phyloP scores from a whole-genome alignment of 495 filamentous ascomycete genomes.

The Penicillium antarcticum region DNA sequence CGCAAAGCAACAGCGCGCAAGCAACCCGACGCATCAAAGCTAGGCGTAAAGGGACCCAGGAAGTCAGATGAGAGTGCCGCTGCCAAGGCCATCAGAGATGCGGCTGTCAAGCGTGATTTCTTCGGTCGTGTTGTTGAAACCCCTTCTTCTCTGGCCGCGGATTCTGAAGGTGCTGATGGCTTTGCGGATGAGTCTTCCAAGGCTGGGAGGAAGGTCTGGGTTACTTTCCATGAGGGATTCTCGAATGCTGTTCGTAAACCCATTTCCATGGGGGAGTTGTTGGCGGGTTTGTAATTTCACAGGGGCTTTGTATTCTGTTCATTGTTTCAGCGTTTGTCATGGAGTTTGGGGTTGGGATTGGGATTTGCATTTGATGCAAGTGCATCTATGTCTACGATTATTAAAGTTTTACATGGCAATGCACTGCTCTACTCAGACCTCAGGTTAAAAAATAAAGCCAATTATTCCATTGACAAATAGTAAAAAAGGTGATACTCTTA shows the following conservation, averaged over 20 bases:
- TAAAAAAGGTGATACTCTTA: no score
- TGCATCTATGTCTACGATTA: neutral
- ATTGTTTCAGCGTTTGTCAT: slow-evolving; percentile 4
- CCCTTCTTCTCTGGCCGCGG: slow-evolving; percentile 28
- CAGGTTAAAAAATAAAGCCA: no score
- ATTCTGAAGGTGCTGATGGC: slow-evolving; percentile 10
- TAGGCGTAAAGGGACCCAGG: slow-evolving; percentile 22
- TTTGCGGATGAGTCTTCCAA: slow-evolving; percentile 32
- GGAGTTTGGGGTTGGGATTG: neutral
- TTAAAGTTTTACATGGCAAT: neutral
- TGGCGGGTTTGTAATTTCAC: slow-evolving; percentile 44
- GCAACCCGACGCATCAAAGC: slow-evolving; percentile 50
- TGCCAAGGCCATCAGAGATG: slow-evolving; percentile 19
- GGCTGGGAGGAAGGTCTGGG: slow-evolving; percentile 70
- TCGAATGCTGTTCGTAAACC: slow-evolving; percentile 96
- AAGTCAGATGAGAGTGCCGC: slow-evolving; percentile 15
- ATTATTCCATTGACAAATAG: no score
- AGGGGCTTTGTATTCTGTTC: neutral
- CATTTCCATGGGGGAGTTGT: slow-evolving; percentile 78
- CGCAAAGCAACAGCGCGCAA: slow-evolving; percentile 62
- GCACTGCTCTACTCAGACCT: neutral
- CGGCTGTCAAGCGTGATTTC: slow-evolving; percentile 76
- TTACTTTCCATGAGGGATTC: slow-evolving; percentile 93
- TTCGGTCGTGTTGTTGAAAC: slow-evolving; percentile 71
- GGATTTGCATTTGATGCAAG: neutral